phyloP scores from a whole-genome alignment of 2,329 filamentous ascomycete species.

The Fusarium foetens region DNA sequence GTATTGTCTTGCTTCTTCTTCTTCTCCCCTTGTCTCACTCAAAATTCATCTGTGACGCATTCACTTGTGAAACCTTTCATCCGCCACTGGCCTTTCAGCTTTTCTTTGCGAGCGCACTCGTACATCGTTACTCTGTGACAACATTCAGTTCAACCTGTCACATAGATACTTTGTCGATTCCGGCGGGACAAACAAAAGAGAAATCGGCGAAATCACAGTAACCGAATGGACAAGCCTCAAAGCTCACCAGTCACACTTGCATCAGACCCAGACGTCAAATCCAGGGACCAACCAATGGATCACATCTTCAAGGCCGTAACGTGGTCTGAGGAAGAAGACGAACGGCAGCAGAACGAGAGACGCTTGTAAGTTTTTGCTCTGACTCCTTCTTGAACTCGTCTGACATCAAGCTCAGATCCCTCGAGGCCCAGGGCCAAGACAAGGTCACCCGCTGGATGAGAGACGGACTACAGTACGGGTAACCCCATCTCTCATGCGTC shows the following conservation, averaged over 20 bases:
- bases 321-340: slow-evolving; percentile 16
- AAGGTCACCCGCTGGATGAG: slow-evolving; percentile 35
- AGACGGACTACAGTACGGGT: slow-evolving; percentile 30
- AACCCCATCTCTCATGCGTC: not conserved
- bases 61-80: not conserved
- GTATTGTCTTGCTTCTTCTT: slow-evolving; percentile 11
- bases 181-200: not conserved
- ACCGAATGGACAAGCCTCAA: not conserved
- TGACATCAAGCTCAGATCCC: slow-evolving; percentile 14
- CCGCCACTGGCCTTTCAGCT: not conserved
- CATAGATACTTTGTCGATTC: not conserved
- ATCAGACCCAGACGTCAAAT: not conserved
- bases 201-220: not conserved
- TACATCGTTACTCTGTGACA: not conserved
- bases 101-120: not conserved
- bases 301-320: slow-evolving; percentile 11
- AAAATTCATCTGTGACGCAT: slow-evolving; percentile 18
- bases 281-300: slow-evolving; percentile 8
- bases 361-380: not conserved
- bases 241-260: not conserved
- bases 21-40: not conserved
- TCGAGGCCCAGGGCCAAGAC: slow-evolving; percentile 14
- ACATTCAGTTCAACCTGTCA: not conserved
- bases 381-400: not conserved
- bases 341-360: not conserved